These are phyloP conservation scores for Torrubiellomyces zombiae DNA, from an alignment of 2,329 filamentous ascomycete species.

Conservation along the genomic window DNA sequence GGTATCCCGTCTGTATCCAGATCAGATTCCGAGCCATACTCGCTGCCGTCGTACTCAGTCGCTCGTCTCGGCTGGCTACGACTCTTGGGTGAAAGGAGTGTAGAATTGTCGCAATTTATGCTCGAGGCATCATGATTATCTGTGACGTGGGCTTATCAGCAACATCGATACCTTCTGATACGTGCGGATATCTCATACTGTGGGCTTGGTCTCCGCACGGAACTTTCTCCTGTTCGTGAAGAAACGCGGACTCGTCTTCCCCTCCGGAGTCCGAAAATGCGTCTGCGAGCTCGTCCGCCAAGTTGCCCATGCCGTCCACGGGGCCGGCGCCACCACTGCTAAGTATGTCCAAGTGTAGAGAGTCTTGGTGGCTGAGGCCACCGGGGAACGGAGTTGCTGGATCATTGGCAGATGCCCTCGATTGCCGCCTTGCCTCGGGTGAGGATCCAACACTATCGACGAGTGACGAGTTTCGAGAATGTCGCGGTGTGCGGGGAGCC, in stretches of 20 bases:
- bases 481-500: constrained; percentile 33
- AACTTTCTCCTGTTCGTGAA: constrained; percentile 14
- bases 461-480: constrained; percentile 41
- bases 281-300: constrained; percentile 68
- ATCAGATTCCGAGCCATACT: constrained; percentile 58
- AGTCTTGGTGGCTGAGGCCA: constrained; percentile 32
- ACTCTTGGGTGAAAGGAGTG: constrained; percentile 24
- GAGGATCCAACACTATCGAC: constrained; percentile 32
- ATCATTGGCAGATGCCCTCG: constrained; percentile 34
- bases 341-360: constrained; percentile 28
- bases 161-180: too few relatives aligned
- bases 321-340: constrained; percentile 22
- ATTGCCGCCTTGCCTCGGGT: constrained; percentile 28
- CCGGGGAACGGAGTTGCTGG: constrained; percentile 29
- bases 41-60: constrained; percentile 54
- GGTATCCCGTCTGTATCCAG: constrained; percentile 53
- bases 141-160: constrained; percentile 6
- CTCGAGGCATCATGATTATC: constrained; percentile 16
- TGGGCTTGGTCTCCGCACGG: too few relatives aligned
- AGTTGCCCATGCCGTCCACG: constrained; percentile 51
- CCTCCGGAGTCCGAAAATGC: constrained; percentile 51
- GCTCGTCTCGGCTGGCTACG: constrained; percentile 32
- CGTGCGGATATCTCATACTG: too few relatives aligned
- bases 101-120: constrained; percentile 21
- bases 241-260: constrained; percentile 40